phyloP scores from a whole-genome alignment of 352 stramenopile genomes.

The Phytophthora pluvialis region DNA sequence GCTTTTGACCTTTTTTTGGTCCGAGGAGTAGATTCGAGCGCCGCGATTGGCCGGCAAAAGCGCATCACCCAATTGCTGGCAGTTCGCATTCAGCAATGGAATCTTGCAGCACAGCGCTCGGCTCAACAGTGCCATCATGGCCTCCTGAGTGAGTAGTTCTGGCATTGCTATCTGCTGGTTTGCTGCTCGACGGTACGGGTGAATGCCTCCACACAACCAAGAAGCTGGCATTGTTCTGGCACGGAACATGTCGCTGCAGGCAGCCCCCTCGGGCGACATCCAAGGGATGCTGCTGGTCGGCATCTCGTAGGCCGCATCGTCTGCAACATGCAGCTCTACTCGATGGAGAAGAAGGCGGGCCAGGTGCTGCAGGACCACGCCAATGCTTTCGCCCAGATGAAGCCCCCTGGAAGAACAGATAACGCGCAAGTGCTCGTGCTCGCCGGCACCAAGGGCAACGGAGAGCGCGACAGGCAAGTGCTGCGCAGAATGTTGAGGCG shows the following conservation, averaged over 20 bases:
- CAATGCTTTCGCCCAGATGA: constrained; percentile 97
- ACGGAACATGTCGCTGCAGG: too few relatives aligned
- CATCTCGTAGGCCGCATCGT: constrained; percentile 96
- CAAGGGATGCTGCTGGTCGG: constrained; percentile 99
- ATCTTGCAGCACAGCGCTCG: constrained; percentile 9
- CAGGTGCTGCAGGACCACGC: constrained; percentile 98
- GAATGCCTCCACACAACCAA: too few relatives aligned
- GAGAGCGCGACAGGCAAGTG: constrained; percentile 28
- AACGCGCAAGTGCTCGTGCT: constrained; percentile 89
- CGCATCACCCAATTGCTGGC: constrained; percentile 26
- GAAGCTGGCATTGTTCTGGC: too few relatives aligned
- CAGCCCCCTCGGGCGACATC: constrained; percentile 89
- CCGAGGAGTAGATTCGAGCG: constrained; percentile 1
- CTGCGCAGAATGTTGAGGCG: background rate
- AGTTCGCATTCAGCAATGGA: constrained; percentile 15
- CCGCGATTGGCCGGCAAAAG: constrained; percentile 48
- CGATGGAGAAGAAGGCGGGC: constrained; percentile 98
- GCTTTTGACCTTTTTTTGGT: constrained; percentile 43
- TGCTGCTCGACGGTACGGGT: background rate
- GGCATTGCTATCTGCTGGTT: too few relatives aligned
- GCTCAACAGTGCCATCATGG: too few relatives aligned
- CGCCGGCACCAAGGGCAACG: constrained; percentile 82
- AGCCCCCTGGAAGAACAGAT: constrained; percentile 93
- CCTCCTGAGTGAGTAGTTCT: background rate
- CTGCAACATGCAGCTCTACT: constrained; percentile 99